Evolutionary conservation across 2,329 filamentous ascomycete genomes (phyloP).

Genomic region (Stagonosporopsis vannaccii): DNA sequence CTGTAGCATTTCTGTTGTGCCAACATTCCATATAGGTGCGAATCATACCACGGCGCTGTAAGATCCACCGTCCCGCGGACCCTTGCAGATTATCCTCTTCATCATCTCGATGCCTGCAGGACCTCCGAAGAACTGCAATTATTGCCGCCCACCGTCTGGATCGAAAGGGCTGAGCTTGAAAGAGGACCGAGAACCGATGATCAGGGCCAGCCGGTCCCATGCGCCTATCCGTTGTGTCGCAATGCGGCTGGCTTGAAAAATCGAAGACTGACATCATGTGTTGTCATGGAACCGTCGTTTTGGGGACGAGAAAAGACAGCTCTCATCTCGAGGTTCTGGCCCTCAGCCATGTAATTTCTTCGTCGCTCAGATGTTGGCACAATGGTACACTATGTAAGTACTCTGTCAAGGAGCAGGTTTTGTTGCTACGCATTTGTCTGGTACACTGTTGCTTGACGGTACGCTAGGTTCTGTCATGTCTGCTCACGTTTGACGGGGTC

Average conservation of each 20-base stretch:
- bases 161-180: neutral
- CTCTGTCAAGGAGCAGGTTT: conserved; percentile 10
- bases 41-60: neutral
- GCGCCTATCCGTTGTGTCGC: conserved; percentile 4
- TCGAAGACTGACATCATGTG: conserved; percentile 16
- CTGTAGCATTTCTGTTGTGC: neutral
- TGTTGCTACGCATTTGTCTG: neutral
- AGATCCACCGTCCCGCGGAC: conserved; percentile 2
- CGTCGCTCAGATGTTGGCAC: neutral
- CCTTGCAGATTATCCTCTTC: neutral
- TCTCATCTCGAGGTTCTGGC: neutral
- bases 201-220: conserved; percentile 1
- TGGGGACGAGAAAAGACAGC: neutral
- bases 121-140: neutral
- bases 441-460: conserved; percentile 7
- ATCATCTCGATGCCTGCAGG: conserved; percentile 6
- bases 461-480: conserved; percentile 15
- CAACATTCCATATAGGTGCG: neutral
- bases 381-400: conserved; percentile 13
- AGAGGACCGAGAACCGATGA: neutral
- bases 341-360: neutral
- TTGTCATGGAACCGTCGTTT: conserved; percentile 4
- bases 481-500: neutral
- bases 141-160: neutral
- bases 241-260: conserved; percentile 2